Evolutionary conservation across 2,329 filamentous ascomycete genomes (phyloP), one percentile per base, ranked within the genome.

Genomic region (Keithomyces neogunnii): DNA sequence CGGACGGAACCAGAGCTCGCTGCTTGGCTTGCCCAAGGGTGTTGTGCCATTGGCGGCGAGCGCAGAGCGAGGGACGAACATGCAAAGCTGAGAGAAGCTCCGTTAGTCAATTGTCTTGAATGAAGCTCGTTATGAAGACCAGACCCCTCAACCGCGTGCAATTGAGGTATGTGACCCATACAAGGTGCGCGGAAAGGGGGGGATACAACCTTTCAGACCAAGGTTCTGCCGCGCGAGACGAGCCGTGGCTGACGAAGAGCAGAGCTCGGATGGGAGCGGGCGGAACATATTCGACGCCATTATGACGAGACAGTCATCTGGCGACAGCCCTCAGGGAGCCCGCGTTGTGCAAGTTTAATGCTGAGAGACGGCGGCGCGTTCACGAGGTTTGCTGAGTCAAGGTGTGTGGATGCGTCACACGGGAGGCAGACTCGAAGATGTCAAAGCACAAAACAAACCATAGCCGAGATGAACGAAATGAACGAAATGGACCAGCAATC

Each of bases 1-100:
- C 51, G 38, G 59, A 61, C 19, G 62, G 56, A 13, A 64, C 61
- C 26, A 62, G 54, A 52, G 61, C 61, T 40, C 56, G 59, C 45
- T 60, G 62, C 50, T 62, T 62, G 48, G 61, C 54, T 33, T 62
- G 56, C 30, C 59, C 55, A 26, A 60, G 51, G 26, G 69, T 68
- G 55, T 62, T 66, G 55, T 73, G 67, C 70, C 71, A 74, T 55
- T 69, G 65, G 49, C 65, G 65, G 40, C 63, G 63, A 35, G 57
- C 53, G 32, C 57, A 53, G 31, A 60, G 49, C 42, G 60, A 51
- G 5, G 54, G 50, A 44, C 47, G 54, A 43, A 52, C 56, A 54
- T 59, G 60, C 51, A 31, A n/a, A 30, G 13, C 19, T 29, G 13
- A 31, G 33, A 35, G 13, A 28, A 9, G 30, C 4, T 19, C 19